phyloP scores from a whole-genome alignment of 169 alveolate species.

The Theileria annulata region DNA sequence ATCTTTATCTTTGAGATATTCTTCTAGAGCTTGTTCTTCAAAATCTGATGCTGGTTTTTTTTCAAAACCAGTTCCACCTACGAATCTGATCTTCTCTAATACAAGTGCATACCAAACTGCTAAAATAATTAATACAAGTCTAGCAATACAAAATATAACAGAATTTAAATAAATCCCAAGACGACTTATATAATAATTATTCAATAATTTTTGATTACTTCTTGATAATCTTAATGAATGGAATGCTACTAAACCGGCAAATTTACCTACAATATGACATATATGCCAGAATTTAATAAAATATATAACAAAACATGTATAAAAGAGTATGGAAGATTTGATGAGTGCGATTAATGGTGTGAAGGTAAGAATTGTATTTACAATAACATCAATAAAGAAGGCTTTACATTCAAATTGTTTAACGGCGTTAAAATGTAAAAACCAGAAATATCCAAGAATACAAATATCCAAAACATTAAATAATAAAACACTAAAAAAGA shows the following conservation, averaged over 20 bases:
- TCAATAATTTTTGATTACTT: not conserved
- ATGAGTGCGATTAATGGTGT: slow-evolving; percentile 10
- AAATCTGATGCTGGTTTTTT: slow-evolving; percentile 37
- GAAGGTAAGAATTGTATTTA: slow-evolving; percentile 11
- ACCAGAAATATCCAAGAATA: slow-evolving; percentile 7
- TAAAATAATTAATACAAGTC: not conserved
- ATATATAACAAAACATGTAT: slow-evolving; percentile 18
- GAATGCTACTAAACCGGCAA: not conserved
- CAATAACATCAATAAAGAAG: not conserved
- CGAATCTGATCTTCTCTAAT: slow-evolving; percentile 37
- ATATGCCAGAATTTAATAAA: slow-evolving; percentile 21
- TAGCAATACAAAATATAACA: not conserved
- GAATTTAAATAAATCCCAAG: not conserved
- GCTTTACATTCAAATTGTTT: not conserved
- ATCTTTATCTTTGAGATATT: not conserved
- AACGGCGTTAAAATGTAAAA: not conserved
- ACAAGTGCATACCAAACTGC: slow-evolving; percentile 43
- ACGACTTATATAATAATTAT: not conserved
- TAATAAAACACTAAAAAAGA: not conserved
- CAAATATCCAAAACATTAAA: not conserved
- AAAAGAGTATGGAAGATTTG: slow-evolving; percentile 27
- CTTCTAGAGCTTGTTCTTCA: slow-evolving; percentile 30
- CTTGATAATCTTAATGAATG: not conserved
- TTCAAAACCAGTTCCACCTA: slow-evolving; percentile 35
- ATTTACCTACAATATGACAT: slow-evolving; percentile 8